Evolutionary conservation across 2,329 filamentous ascomycete species (phyloP).

Genomic region (Cercospora berteroae): DNA sequence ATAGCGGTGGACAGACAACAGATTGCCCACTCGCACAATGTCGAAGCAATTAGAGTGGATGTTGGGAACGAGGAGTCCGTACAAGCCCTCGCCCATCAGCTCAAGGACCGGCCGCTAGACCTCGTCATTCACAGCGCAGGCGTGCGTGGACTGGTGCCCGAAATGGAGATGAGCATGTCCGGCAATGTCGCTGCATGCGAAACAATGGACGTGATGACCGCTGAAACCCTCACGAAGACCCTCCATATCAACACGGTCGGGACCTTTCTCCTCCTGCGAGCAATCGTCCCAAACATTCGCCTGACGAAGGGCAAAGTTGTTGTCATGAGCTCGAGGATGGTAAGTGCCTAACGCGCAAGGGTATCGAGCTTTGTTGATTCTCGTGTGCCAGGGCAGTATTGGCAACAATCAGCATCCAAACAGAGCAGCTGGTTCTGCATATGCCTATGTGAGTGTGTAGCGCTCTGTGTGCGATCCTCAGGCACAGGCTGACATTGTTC

Average conservation of each 20-base stretch:
- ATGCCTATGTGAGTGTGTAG: constrained; percentile 40
- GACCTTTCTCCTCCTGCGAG: constrained; percentile 42
- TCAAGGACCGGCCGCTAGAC: constrained; percentile 35
- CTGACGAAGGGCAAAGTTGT: constrained; percentile 38
- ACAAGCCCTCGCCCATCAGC: constrained; percentile 17
- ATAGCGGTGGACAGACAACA: constrained; percentile 36
- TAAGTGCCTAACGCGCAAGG: neutral
- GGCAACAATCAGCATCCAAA: constrained; percentile 37
- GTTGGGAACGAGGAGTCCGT: constrained; percentile 32
- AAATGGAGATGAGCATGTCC: constrained; percentile 28
- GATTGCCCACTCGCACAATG: constrained; percentile 24
- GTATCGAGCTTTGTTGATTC: neutral
- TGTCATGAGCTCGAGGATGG: constrained; percentile 47
- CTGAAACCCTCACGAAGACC: constrained; percentile 40
- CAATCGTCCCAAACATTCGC: constrained; percentile 40
- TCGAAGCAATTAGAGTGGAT: constrained; percentile 30
- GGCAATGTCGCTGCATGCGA: constrained; percentile 44
- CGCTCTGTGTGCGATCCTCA: neutral
- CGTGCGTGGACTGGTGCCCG: constrained; percentile 45
- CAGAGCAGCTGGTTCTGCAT: constrained; percentile 41
- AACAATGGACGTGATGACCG: constrained; percentile 42
- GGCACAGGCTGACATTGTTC: neutral
- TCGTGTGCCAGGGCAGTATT: constrained; percentile 36
- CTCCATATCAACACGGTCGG: constrained; percentile 46
- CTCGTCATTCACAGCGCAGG: constrained; percentile 48